phyloP scores from a whole-genome alignment of 1,284 basidiomycete genomes.

The Vanrija humicola region DNA sequence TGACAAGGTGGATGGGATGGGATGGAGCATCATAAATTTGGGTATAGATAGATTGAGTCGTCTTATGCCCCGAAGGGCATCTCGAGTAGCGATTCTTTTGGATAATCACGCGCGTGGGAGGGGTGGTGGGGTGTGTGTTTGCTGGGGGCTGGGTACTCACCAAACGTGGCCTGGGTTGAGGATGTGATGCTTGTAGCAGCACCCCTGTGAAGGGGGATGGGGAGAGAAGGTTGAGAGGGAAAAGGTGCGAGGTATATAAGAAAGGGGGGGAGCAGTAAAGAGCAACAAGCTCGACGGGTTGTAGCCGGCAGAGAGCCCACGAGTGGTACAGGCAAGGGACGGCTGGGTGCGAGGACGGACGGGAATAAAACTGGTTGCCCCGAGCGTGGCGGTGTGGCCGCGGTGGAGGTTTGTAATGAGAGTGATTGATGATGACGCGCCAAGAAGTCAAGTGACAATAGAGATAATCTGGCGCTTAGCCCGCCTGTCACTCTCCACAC shows the following conservation, averaged over 20 bases:
- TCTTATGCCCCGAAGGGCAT: slow-evolving; percentile 33
- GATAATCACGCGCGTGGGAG: slow-evolving; percentile 34
- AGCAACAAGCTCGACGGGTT: no score
- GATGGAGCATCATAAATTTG: slow-evolving; percentile 35
- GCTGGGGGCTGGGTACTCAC: neutral
- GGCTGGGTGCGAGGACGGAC: no score
- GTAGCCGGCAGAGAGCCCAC: no score
- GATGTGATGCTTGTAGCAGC: neutral
- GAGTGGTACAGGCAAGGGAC: no score
- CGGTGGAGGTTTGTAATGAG: no score
- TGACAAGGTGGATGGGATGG: neutral
- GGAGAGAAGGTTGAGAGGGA: neutral
- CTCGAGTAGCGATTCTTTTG: slow-evolving; percentile 50
- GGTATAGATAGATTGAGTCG: slow-evolving; percentile 48
- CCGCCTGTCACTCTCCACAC: no score
- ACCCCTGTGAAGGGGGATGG: neutral
- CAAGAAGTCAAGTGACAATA: no score
- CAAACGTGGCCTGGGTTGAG: neutral
- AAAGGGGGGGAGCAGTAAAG: neutral
- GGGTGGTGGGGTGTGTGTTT: neutral
- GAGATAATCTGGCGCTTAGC: no score
- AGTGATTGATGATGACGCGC: no score
- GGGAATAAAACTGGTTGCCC: no score
- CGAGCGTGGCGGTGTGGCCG: no score
- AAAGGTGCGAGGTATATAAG: neutral